Evolutionary conservation across 805 yeast genomes (phyloP).

Genomic region (Saccharomycopsis vini): DNA sequence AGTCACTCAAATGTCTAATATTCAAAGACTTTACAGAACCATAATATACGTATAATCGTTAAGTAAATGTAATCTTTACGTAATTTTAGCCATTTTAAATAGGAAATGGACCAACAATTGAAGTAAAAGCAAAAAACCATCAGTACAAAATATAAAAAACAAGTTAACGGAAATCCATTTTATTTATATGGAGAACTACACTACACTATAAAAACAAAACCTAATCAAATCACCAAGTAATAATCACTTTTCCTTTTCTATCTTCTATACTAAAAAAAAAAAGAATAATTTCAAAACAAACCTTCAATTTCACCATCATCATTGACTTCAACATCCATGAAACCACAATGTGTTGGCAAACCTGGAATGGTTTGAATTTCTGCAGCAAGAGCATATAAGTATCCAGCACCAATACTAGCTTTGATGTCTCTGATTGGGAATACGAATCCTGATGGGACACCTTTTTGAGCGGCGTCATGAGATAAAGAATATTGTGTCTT

Average conservation of each 20-base stretch:
- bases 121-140: background rate
- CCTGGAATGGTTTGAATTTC: conserved; percentile 85
- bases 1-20: no score
- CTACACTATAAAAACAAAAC: background rate
- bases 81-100: no score
- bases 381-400: conserved; percentile 76
- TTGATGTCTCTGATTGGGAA: conserved; percentile 78
- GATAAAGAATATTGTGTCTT: conserved; percentile 80
- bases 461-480: conserved; percentile 74
- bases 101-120: no score
- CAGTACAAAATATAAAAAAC: background rate
- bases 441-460: conserved; percentile 72
- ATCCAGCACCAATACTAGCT: conserved; percentile 76
- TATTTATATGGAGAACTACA: background rate
- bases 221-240: no score
- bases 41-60: no score
- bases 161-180: background rate
- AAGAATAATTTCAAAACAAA: conserved; percentile 58
- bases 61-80: no score
- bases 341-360: conserved; percentile 76
- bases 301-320: conserved; percentile 79
- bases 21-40: no score
- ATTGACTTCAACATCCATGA: conserved; percentile 77
- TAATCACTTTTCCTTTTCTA: no score
- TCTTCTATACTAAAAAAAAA: no score